These are phyloP conservation scores for Diddensiella santjacobensis DNA, from an alignment of 805 yeast genomes.

Conservation along the genomic window DNA sequence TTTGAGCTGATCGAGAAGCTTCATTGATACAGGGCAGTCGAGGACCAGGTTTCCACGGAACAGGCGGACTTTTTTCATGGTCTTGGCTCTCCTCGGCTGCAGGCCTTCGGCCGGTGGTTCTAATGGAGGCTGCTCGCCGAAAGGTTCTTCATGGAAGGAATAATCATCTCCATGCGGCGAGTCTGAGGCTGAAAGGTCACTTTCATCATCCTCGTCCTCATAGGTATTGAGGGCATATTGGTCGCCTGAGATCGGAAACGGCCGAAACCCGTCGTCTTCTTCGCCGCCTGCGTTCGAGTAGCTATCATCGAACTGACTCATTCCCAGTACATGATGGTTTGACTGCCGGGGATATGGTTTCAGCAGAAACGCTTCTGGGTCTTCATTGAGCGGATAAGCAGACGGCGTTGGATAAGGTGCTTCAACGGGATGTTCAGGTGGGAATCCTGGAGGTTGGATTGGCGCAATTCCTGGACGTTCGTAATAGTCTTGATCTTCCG, in stretches of 20 bases:
- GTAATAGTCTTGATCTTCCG: not conserved
- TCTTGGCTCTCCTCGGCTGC: slow-evolving; percentile 34
- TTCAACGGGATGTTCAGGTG: not conserved
- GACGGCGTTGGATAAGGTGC: not conserved
- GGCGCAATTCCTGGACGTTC: not conserved
- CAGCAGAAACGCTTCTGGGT: slow-evolving; percentile 16
- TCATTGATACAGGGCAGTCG: slow-evolving; percentile 84
- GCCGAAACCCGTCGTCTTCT: slow-evolving; percentile 30
- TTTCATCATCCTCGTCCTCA: slow-evolving; percentile 23
- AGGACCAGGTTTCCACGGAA: slow-evolving; percentile 77
- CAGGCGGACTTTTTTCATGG: slow-evolving; percentile 46
- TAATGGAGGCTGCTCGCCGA: slow-evolving; percentile 6
- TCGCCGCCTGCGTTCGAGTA: slow-evolving; percentile 14
- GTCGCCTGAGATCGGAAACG: slow-evolving; percentile 37
- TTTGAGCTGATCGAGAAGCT: slow-evolving; percentile 53
- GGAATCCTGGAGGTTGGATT: not conserved
- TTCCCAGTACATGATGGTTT: slow-evolving; percentile 11
- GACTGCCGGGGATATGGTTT: slow-evolving; percentile 13
- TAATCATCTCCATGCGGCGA: slow-evolving; percentile 24
- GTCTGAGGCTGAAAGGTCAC: slow-evolving; percentile 19
- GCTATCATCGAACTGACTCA: slow-evolving; percentile 14
- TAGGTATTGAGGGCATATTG: slow-evolving; percentile 36
- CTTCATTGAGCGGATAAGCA: slow-evolving; percentile 6
- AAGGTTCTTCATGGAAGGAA: slow-evolving; percentile 2
- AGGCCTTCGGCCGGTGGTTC: slow-evolving; percentile 26